Conservation (phyloP, 2,329 filamentous ascomycete genomes). For the Fusarium sp. region DNA sequence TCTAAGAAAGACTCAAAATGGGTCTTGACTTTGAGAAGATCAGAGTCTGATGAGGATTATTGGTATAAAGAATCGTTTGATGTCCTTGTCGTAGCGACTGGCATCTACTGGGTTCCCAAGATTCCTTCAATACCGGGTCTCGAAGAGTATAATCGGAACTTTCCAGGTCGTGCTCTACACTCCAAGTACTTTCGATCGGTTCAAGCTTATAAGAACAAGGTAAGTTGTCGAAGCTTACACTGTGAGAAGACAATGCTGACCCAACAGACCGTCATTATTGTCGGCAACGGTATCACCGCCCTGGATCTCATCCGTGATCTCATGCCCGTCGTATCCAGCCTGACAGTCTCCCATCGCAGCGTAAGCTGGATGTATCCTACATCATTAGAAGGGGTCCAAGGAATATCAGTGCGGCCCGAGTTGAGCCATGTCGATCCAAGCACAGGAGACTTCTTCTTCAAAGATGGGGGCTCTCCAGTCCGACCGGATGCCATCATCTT, state of each 20-base stretch:
- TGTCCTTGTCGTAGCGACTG: slow-evolving; percentile 53
- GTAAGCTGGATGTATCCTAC: slow-evolving; percentile 3
- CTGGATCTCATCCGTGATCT: slow-evolving; percentile 48
- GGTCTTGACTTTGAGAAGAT: slow-evolving; percentile 60
- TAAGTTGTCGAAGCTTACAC: not conserved
- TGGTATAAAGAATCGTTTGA: slow-evolving; percentile 55
- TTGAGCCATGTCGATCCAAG: slow-evolving; percentile 10
- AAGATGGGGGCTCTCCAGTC: slow-evolving; percentile 5
- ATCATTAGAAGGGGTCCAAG: not conserved
- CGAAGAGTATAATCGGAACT: slow-evolving; percentile 49
- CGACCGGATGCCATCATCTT: slow-evolving; percentile 20
- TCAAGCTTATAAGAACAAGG: slow-evolving; percentile 37
- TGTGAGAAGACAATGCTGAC: not conserved
- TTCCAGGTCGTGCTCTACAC: slow-evolving; percentile 53
- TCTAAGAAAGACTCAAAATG: slow-evolving; percentile 58
- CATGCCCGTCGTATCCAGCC: not conserved
- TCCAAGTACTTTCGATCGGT: slow-evolving; percentile 52
- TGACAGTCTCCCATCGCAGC: not conserved
- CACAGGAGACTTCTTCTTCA: slow-evolving; percentile 16
- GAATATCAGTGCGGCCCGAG: slow-evolving; percentile 40
- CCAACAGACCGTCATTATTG: slow-evolving; percentile 60
- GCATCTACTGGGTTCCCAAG: slow-evolving; percentile 54
- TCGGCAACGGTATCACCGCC: slow-evolving; percentile 67
- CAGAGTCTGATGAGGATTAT: slow-evolving; percentile 48
- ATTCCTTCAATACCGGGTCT: slow-evolving; percentile 55